Base-by-base conservation (phyloP, 2,329 filamentous ascomycete species). In the Claviceps paspali region DNA sequence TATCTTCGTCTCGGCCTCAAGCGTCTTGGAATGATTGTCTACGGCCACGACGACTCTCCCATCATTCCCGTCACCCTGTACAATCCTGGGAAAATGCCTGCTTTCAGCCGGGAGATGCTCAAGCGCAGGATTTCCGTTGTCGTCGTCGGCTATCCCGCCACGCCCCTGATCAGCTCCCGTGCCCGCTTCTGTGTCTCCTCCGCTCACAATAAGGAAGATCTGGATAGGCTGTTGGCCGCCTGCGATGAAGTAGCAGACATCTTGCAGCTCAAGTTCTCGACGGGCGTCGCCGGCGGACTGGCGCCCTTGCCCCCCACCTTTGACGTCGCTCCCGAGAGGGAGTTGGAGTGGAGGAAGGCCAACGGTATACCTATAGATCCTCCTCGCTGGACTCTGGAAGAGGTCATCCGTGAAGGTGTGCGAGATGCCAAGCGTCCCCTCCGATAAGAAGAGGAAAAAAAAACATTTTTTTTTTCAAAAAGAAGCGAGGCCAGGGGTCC, bases 61-160 rank as follows among this genome's bases (percentile, higher is more conserved):
- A 96, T 98, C 49, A 86, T 98, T 49, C 91, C 91, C 38, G 61
- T 98, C 47, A 73, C 94, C 52, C 76, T 98, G 21, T 98, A 95
- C 69, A 85, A 96, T 62, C 91, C 91, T n/a, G 91, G 84, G 51
- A 98, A 98, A 65, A 95, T 98, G 70, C 83, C 88, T 4, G 88
- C 91, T 41, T 98, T 98, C 61, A 95, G 86, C 35, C 91, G 94
- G 56, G 91, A 96, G 60, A 96, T 98, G 91, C 74, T 96, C 42
- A 84, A 83, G 63, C 84, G 91, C 53, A 96, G 95, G 61, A 96
- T 98, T 49, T 91, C 88, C 0, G 84, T 96, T 36, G 91, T 98
- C 28, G 84, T 98, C 32, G 91, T 98, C 43, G 91, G 88, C 36
- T 98, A 98, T 56, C 91, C 91, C 5, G 91, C 88, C 7, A 98